These are phyloP conservation scores for Westerdykella aurantiaca DNA, from an alignment of 2,329 filamentous ascomycete genomes.

Conservation along the genomic window DNA sequence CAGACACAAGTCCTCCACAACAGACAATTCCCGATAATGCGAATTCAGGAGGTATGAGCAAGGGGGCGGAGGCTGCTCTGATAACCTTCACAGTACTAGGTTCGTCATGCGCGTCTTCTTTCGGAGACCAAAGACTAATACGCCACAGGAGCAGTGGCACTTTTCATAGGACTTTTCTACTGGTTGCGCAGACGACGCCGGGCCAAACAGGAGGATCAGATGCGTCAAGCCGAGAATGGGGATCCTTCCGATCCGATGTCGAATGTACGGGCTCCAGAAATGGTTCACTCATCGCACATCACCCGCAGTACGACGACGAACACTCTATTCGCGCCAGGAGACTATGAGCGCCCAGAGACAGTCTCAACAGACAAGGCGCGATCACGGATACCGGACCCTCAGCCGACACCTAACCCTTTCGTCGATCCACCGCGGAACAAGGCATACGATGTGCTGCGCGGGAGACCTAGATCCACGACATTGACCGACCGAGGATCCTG, in stretches of 20 bases:
- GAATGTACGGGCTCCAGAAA: slow-evolving; percentile 18
- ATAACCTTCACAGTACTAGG: slow-evolving; percentile 29
- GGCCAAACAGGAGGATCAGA: slow-evolving; percentile 10
- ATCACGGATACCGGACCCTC: slow-evolving; percentile 16
- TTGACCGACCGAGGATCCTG: slow-evolving; percentile 32
- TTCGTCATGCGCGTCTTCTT: slow-evolving; percentile 4
- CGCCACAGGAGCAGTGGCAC: slow-evolving; percentile 20
- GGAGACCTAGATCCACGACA: slow-evolving; percentile 29
- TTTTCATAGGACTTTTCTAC: slow-evolving; percentile 17
- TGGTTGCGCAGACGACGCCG: slow-evolving; percentile 21
- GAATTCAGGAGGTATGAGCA: slow-evolving; percentile 13
- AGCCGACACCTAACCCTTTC: slow-evolving; percentile 32
- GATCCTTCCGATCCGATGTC: slow-evolving; percentile 25
- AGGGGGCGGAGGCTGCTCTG: slow-evolving; percentile 26
- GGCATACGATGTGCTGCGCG: slow-evolving; percentile 31
- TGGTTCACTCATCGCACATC: slow-evolving; percentile 15
- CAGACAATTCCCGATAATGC: neutral
- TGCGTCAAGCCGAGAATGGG: slow-evolving; percentile 13
- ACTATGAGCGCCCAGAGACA: slow-evolving; percentile 29
- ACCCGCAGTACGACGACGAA: slow-evolving; percentile 12
- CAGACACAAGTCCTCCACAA: slow-evolving; percentile 3
- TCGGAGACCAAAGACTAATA: slow-evolving; percentile 1
- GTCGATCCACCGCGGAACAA: slow-evolving; percentile 33
- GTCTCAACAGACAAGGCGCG: slow-evolving; percentile 21
- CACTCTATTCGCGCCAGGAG: slow-evolving; percentile 21